Percentiles rank a stretch among this genome's conserved stretches.
Evolutionary conservation across 768 basidiomycete genomes (phyloP).

Genomic region (Trametes cinnabarina): DNA sequence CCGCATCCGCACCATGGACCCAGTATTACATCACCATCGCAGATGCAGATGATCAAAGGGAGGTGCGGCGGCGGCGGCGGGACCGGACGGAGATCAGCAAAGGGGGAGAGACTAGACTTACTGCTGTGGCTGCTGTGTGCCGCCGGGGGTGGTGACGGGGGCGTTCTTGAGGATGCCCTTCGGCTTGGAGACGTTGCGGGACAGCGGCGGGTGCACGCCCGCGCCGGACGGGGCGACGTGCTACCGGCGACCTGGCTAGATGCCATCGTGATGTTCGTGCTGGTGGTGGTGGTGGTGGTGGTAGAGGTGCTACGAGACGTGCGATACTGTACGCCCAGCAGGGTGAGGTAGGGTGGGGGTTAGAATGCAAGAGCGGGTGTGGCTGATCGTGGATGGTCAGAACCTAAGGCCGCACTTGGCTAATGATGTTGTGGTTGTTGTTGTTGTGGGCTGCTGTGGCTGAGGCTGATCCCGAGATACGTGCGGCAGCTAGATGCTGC

Average conservation of each 20-base stretch:
- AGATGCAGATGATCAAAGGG: neutral
- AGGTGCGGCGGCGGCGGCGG: neutral
- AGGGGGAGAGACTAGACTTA: constrained; percentile 33
- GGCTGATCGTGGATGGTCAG: too few species aligned
- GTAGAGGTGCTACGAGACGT: neutral
- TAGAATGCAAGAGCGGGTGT: too few species aligned
- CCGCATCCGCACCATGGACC: too few species aligned
- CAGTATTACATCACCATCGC: too few species aligned
- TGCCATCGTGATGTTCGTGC: neutral
- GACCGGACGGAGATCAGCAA: neutral
- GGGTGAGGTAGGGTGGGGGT: too few species aligned
- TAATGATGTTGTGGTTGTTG: too few species aligned
- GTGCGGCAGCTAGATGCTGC: too few species aligned
- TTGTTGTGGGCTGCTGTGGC: too few species aligned
- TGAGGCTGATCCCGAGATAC: too few species aligned
- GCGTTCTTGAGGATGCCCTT: constrained; percentile 91
- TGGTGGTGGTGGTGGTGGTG: too few species aligned
- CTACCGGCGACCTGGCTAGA: neutral
- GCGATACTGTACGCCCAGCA: too few species aligned
- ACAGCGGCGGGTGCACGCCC: constrained; percentile 42
- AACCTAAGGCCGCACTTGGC: too few species aligned
- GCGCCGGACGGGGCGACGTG: constrained; percentile 3
- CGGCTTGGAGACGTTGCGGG: constrained; percentile 64
- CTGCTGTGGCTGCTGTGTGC: constrained; percentile 40
- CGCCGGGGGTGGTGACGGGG: constrained; percentile 41